phyloP scores from a whole-genome alignment of 352 stramenopile species.

The Phytopythium montanum region DNA sequence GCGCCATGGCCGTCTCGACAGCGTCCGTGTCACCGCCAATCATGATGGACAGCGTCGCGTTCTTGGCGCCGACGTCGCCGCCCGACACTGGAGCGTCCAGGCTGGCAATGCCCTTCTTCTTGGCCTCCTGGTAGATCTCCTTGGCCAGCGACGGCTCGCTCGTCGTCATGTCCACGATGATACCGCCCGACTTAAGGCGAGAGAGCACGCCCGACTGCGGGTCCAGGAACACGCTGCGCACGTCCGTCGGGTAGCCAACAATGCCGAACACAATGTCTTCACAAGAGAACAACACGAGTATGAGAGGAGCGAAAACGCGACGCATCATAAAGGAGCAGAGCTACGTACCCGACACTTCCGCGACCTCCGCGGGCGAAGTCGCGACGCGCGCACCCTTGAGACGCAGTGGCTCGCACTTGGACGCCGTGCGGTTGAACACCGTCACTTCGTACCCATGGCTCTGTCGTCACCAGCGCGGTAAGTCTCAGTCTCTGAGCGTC shows the following conservation, averaged over 20 bases:
- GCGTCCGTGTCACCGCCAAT: conserved; percentile 78
- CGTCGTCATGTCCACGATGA: conserved; percentile 91
- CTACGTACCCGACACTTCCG: conserved; percentile 51
- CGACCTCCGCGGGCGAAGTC: conserved; percentile 73
- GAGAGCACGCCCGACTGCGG: conserved; percentile 58
- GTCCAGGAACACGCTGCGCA: conserved; percentile 76
- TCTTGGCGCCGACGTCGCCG: conserved; percentile 81
- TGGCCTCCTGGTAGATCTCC: conserved; percentile 80
- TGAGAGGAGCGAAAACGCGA: background rate
- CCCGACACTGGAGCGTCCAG: conserved; percentile 83
- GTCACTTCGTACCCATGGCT: conserved; percentile 84
- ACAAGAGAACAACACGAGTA: background rate
- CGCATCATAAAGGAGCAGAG: background rate
- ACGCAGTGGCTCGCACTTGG: conserved; percentile 77
- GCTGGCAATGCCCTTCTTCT: conserved; percentile 63
- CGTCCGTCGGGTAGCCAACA: conserved; percentile 86
- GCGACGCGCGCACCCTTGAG: conserved; percentile 73
- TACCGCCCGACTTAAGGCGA: conserved; percentile 63
- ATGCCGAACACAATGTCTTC: conserved; percentile 90
- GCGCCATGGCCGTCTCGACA: conserved; percentile 66
- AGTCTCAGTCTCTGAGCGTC: background rate
- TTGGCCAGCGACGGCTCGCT: conserved; percentile 85
- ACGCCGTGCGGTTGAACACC: conserved; percentile 82
- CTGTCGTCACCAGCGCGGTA: conserved; percentile 19
- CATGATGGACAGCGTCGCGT: conserved; percentile 90